Evolutionary conservation across 1,139 yeast species (phyloP).

Genomic region (Ogataea hybrid): DNA sequence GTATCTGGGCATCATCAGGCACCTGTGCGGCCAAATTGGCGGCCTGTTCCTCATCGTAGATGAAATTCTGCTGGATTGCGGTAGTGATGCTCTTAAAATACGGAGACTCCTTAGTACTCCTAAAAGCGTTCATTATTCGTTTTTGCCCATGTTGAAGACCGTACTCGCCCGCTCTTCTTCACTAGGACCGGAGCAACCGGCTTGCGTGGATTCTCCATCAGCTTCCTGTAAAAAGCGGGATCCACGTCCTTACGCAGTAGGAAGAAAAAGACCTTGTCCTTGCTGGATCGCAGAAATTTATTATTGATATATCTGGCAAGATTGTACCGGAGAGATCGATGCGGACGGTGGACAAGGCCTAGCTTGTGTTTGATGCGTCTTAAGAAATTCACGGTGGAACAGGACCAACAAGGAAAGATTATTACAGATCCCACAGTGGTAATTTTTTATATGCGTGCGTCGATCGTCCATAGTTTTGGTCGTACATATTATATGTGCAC

Average conservation of each 20-base stretch:
- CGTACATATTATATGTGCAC: conserved; percentile 15
- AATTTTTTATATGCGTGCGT: conserved; percentile 1
- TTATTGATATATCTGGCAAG: conserved; percentile 13
- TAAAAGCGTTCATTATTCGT: conserved; percentile 28
- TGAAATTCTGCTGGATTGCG: conserved; percentile 19
- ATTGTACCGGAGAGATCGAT: conserved; percentile 1
- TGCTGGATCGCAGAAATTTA: conserved; percentile 17
- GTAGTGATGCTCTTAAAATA: conserved; percentile 23
- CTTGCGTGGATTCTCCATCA: conserved; percentile 14
- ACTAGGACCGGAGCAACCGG: background rate
- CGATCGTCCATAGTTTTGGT: conserved; percentile 4
- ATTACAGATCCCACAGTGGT: background rate
- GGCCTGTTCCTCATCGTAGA: conserved; percentile 14
- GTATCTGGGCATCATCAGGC: conserved; percentile 28
- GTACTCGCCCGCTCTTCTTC: conserved; percentile 22
- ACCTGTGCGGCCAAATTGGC: conserved; percentile 12
- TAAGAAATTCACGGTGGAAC: conserved; percentile 16
- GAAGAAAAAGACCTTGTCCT: conserved; percentile 29
- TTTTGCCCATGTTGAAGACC: conserved; percentile 22
- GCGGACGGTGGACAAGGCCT: conserved; percentile 10
- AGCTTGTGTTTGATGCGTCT: conserved; percentile 12
- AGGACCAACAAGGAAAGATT: conserved; percentile 1
- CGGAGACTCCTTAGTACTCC: conserved; percentile 29
- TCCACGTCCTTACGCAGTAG: conserved; percentile 22
- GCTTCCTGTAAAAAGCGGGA: conserved; percentile 15